A percentile compares a stretch with the other conserved stretches of the same genome.
Evolutionary conservation across 1,284 basidiomycete species (phyloP).

Genomic region (Puccinia novopanici): DNA sequence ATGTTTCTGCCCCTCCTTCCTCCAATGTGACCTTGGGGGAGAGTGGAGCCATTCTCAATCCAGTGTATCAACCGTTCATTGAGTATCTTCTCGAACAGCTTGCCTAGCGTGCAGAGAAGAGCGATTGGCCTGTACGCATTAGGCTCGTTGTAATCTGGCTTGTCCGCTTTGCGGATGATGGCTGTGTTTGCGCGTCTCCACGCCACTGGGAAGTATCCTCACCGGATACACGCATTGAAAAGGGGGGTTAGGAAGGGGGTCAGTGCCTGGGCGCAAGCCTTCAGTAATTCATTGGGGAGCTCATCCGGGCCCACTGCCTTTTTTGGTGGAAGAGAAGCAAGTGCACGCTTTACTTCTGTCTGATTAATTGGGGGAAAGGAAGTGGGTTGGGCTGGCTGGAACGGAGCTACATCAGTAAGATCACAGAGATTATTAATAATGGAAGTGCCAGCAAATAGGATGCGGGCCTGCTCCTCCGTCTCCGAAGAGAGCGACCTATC

Average conservation of each 20-base stretch:
- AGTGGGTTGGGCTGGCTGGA: not conserved
- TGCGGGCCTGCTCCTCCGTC: not conserved
- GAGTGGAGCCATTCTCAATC: not conserved
- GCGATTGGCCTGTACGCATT: conserved; percentile 23
- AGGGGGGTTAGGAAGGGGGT: conserved; percentile 14
- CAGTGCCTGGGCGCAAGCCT: not conserved
- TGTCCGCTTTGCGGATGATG: conserved; percentile 25
- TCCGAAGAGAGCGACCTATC: conserved; percentile 1
- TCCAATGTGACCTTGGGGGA: not conserved
- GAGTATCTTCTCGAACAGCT: conserved; percentile 29
- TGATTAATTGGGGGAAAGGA: not conserved
- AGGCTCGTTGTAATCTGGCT: conserved; percentile 10
- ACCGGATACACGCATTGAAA: not conserved
- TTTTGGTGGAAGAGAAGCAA: not conserved
- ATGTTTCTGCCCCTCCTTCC: conserved; percentile 4
- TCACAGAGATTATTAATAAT: not conserved
- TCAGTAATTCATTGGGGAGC: conserved; percentile 21
- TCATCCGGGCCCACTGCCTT: conserved; percentile 13
- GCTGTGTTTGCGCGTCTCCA: conserved; percentile 20
- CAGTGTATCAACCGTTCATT: conserved; percentile 15
- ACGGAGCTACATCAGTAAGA: not conserved
- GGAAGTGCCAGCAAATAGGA: conserved; percentile 30
- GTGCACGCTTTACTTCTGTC: not conserved
- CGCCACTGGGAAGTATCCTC: not conserved
- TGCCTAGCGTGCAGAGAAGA: conserved; percentile 2